Conservation (phyloP, 2,329 filamentous ascomycete species). For the Neurospora crassa region DNA sequence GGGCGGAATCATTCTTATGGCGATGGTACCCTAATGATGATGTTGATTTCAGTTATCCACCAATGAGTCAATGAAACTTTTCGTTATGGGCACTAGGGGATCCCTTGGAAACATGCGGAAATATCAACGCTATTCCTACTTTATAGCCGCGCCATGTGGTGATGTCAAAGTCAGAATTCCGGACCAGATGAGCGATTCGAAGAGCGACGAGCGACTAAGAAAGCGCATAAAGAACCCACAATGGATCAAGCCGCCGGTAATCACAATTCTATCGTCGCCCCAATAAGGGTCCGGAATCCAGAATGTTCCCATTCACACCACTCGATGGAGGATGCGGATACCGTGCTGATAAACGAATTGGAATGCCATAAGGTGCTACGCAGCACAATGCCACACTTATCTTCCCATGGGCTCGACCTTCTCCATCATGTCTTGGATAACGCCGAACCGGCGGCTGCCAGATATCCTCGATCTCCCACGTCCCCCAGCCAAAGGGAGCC, state of each 20-base stretch:
- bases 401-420: not conserved
- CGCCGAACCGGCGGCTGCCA: not conserved
- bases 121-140: not conserved
- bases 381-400: not conserved
- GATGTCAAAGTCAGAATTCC: not conserved
- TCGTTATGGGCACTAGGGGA: not conserved
- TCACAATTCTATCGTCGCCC: not conserved
- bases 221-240: not conserved
- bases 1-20: not conserved
- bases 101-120: not conserved
- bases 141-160: not conserved
- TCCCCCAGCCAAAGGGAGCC: not conserved
- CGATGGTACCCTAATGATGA: not conserved
- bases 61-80: not conserved
- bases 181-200: not conserved
- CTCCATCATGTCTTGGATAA: not conserved
- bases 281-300: not conserved
- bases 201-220: not conserved
- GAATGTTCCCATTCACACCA: not conserved
- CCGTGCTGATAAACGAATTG: not conserved
- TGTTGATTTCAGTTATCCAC: not conserved
- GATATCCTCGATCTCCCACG: not conserved
- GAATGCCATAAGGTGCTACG: not conserved
- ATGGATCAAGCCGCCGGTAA: not conserved
- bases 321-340: not conserved